Conservation (phyloP, 2,329 filamentous ascomycete genomes). For the Fusarium scirpi region DNA sequence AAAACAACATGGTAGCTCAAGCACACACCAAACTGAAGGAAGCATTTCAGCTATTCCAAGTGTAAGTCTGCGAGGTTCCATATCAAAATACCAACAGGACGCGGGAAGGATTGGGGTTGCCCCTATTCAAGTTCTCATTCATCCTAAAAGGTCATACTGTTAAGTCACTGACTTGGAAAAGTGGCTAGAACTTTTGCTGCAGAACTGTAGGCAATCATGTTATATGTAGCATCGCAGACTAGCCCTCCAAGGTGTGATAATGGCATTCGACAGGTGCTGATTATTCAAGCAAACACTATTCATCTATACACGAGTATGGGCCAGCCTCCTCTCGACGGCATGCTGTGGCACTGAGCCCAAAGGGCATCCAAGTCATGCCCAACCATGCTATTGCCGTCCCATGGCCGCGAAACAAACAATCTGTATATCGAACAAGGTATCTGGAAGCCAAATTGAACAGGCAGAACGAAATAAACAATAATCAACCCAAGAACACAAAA, state of each 20-base stretch:
- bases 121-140: neutral
- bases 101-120: neutral
- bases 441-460: conserved; percentile 54
- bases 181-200: neutral
- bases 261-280: conserved; percentile 45
- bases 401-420: conserved; percentile 50
- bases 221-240: neutral
- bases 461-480: conserved; percentile 38
- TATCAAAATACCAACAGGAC: no score
- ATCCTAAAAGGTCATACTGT: neutral
- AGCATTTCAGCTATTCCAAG: neutral
- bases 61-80: neutral
- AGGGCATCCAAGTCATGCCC: conserved; percentile 29
- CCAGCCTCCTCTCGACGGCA: conserved; percentile 47
- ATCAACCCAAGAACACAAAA: conserved; percentile 44
- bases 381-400: conserved; percentile 40
- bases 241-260: neutral
- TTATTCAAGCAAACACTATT: conserved; percentile 51
- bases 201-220: neutral
- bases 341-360: conserved; percentile 18
- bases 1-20: neutral
- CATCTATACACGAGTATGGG: conserved; percentile 54
- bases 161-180: neutral
- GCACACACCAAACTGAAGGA: neutral
- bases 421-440: conserved; percentile 72